Conservation (phyloP, 2,329 filamentous ascomycete genomes). For the Zymoseptoria ardabiliae region DNA sequence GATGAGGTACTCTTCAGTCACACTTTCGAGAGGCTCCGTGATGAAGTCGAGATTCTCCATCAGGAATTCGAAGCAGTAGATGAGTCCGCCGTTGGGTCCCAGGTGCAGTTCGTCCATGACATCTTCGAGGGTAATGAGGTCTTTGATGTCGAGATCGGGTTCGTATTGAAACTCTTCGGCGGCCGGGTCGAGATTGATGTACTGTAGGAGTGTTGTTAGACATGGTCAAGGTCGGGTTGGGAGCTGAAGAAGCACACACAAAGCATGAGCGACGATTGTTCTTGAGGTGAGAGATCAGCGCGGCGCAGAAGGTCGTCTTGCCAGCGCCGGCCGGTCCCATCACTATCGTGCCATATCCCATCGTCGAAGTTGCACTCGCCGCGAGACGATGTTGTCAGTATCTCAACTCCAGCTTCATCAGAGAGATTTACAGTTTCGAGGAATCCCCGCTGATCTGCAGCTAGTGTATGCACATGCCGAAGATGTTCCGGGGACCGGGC, state of each 20-base stretch:
- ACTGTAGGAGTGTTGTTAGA: slow-evolving; percentile 32
- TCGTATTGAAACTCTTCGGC: slow-evolving; percentile 87
- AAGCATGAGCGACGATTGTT: slow-evolving; percentile 89
- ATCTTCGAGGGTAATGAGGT: slow-evolving; percentile 86
- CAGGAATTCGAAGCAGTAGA: slow-evolving; percentile 95
- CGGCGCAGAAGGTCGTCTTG: slow-evolving; percentile 93
- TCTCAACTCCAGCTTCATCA: background rate
- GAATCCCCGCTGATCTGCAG: background rate
- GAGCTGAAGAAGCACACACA: slow-evolving; percentile 15
- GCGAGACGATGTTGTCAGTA: background rate
- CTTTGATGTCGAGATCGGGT: slow-evolving; percentile 91
- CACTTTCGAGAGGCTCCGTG: slow-evolving; percentile 71
- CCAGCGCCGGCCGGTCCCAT: slow-evolving; percentile 97
- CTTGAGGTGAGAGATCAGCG: slow-evolving; percentile 85
- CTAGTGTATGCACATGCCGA: background rate
- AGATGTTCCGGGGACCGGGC: background rate
- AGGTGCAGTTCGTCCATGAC: slow-evolving; percentile 93
- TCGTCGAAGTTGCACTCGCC: slow-evolving; percentile 5
- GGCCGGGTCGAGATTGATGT: slow-evolving; percentile 95
- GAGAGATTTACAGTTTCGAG: background rate
- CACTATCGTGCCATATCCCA: slow-evolving; percentile 73
- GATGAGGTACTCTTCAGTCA: slow-evolving; percentile 93
- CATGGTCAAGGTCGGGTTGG: background rate
- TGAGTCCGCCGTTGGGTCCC: slow-evolving; percentile 84
- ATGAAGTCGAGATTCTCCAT: slow-evolving; percentile 92